phyloP scores from a whole-genome alignment of 1,284 basidiomycete species.

The Schizophyllum amplum region DNA sequence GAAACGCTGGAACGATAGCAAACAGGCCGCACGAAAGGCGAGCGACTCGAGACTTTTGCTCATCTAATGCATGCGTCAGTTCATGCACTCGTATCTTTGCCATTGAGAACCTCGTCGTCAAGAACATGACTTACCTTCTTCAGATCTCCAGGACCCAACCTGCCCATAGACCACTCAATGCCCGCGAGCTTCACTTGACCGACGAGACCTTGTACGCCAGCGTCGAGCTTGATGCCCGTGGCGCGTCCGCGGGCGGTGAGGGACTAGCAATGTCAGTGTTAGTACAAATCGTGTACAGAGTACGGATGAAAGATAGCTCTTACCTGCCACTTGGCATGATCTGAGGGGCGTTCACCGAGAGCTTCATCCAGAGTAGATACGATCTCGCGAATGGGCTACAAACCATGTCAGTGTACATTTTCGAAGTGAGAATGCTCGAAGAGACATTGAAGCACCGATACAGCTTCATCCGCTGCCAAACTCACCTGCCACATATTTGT shows the following conservation, averaged over 20 bases:
- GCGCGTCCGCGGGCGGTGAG: conserved; percentile 15
- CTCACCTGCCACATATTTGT: conserved; percentile 32
- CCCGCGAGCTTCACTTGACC: conserved; percentile 39
- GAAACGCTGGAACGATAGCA: conserved; percentile 24
- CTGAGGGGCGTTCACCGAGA: conserved; percentile 22
- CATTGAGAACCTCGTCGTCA: conserved; percentile 34
- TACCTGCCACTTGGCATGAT: conserved; percentile 23
- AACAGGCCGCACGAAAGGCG: conserved; percentile 21
- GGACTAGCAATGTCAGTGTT: conserved; percentile 9
- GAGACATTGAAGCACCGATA: not conserved
- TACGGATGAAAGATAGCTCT: too few relatives aligned
- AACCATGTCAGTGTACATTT: not conserved
- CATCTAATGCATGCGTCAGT: too few relatives aligned
- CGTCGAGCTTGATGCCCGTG: conserved; percentile 14
- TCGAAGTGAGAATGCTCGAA: not conserved
- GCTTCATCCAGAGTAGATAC: conserved; percentile 25
- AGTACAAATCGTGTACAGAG: too few relatives aligned
- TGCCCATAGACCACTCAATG: conserved; percentile 45
- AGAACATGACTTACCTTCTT: too few relatives aligned
- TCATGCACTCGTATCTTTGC: conserved; percentile 33
- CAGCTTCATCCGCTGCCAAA: conserved; percentile 1
- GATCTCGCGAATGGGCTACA: conserved; percentile 23
- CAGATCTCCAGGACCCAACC: conserved; percentile 46
- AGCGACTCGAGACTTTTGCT: not conserved
- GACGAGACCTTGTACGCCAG: conserved; percentile 24